phyloP scores from a whole-genome alignment of 2,329 filamentous ascomycete species.

The Nothomitra cinnamomea region DNA sequence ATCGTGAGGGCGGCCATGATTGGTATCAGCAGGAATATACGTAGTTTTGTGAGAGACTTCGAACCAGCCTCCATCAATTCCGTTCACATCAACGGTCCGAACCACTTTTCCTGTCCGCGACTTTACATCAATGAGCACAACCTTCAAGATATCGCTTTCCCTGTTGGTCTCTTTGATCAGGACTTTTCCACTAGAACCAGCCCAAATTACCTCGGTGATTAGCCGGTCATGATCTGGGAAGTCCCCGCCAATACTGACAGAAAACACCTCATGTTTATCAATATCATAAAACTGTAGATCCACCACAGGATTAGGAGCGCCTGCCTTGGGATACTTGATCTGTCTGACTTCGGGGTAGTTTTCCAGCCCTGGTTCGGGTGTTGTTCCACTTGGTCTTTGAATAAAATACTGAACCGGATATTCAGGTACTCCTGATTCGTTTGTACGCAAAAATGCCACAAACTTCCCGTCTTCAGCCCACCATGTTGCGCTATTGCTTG shows the following conservation, averaged over 20 bases:
- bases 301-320: slow-evolving; percentile 81
- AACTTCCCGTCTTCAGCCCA: slow-evolving; percentile 85
- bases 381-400: slow-evolving; percentile 61
- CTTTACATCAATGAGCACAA: slow-evolving; percentile 68
- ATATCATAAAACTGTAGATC: slow-evolving; percentile 81
- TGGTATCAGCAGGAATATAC: slow-evolving; percentile 70
- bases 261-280: slow-evolving; percentile 57
- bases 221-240: slow-evolving; percentile 71
- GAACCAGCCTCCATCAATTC: slow-evolving; percentile 93
- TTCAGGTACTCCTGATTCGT: slow-evolving; percentile 80
- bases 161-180: slow-evolving; percentile 86
- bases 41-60: slow-evolving; percentile 77
- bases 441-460: slow-evolving; percentile 80
- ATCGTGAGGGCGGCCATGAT: slow-evolving; percentile 58
- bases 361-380: slow-evolving; percentile 55
- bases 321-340: slow-evolving; percentile 96
- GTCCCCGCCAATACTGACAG: slow-evolving; percentile 57
- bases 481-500: slow-evolving; percentile 72
- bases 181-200: slow-evolving; percentile 53
- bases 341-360: slow-evolving; percentile 76
- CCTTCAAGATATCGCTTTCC: slow-evolving; percentile 77
- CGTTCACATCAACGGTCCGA: slow-evolving; percentile 58
- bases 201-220: slow-evolving; percentile 89
- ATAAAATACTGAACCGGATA: slow-evolving; percentile 91
- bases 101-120: slow-evolving; percentile 60